phyloP scores from a whole-genome alignment of 1,284 basidiomycete species.

The Xanthoconium separans region DNA sequence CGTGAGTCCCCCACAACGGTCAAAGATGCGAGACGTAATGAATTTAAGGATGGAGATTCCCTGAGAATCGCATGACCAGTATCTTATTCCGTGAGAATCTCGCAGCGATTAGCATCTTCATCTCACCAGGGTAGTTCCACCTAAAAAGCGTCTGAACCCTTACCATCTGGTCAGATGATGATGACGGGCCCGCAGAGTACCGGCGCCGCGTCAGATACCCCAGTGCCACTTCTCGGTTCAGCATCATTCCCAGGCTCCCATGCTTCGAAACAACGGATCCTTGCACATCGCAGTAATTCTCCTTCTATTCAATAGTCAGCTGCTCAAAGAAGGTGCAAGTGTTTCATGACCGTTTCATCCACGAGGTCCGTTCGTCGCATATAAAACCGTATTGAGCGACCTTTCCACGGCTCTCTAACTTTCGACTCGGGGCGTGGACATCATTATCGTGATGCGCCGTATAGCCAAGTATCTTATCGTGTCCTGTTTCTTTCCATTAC shows the following conservation, averaged over 20 bases:
- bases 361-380: conserved; percentile 1
- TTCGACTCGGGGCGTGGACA: neutral
- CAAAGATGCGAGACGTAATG: neutral
- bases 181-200: neutral
- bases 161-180: neutral
- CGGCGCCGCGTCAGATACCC: neutral
- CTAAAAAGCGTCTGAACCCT: neutral
- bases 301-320: neutral
- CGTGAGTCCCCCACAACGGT: neutral
- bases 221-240: neutral
- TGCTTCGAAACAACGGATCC: conserved; percentile 1
- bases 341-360: conserved; percentile 8
- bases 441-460: conserved; percentile 5
- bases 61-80: too few relatives aligned
- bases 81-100: too few relatives aligned
- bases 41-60: neutral
- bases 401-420: neutral
- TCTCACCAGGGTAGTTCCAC: neutral
- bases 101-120: too few relatives aligned
- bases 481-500: conserved; percentile 3
- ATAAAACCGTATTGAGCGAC: conserved; percentile 1
- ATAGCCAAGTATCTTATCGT: neutral
- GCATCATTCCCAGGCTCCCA: neutral
- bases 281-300: neutral
- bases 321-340: neutral